These are phyloP conservation scores for Coemansia sp. DNA, from an alignment of 192 early-diverging fungal species.

Conservation along the genomic window DNA sequence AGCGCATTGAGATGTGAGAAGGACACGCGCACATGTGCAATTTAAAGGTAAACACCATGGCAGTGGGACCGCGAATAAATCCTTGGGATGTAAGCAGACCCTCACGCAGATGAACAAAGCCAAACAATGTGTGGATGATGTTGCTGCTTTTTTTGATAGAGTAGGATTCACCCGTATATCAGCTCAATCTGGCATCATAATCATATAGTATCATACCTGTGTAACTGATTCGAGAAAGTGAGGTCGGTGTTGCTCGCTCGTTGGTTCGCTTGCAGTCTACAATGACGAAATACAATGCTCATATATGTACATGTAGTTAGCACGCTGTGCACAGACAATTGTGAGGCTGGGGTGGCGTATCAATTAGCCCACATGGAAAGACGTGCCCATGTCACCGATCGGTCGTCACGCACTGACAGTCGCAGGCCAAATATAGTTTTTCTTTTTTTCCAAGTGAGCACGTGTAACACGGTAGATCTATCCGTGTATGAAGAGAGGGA, in stretches of 20 bases:
- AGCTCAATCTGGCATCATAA: slow-evolving; percentile 6
- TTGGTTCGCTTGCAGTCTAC: neutral
- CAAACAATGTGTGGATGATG: neutral
- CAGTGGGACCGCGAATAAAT: neutral
- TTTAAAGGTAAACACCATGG: slow-evolving; percentile 7
- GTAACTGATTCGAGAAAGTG: neutral
- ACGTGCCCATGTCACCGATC: no score
- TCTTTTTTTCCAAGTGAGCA: neutral
- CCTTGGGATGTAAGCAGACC: neutral
- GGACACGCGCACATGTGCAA: neutral
- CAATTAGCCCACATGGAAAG: neutral
- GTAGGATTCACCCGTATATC: slow-evolving; percentile 6
- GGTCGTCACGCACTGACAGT: neutral
- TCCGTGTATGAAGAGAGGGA: neutral
- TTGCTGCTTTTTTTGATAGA: slow-evolving; percentile 4
- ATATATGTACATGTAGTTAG: neutral
- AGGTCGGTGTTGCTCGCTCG: neutral
- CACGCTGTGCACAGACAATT: neutral
- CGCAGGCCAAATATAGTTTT: neutral
- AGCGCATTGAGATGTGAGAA: neutral
- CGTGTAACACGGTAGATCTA: slow-evolving; percentile 2
- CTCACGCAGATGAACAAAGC: slow-evolving; percentile 10
- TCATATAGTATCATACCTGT: slow-evolving; percentile 12
- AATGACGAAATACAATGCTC: neutral
- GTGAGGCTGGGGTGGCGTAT: neutral